phyloP scores from a whole-genome alignment of 345 rosid species.

The Adansonia digitata region DNA sequence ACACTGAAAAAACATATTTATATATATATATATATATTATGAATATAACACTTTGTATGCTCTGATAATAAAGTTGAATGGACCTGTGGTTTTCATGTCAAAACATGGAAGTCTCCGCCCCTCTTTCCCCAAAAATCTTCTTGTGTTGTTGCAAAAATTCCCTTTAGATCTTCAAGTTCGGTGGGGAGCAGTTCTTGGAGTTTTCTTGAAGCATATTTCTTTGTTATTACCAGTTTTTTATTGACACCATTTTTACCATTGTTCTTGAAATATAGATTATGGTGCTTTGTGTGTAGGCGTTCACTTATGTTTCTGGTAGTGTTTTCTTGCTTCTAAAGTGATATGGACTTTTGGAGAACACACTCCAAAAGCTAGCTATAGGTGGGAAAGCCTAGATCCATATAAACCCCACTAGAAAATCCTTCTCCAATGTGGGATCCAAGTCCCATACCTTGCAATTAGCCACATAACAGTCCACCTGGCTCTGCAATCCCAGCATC shows the following conservation, averaged over 20 bases:
- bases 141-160: not conserved
- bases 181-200: not conserved
- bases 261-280: not conserved
- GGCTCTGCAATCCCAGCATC: too few species aligned
- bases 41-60: too few species aligned
- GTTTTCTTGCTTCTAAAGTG: not conserved
- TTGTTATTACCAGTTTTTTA: not conserved
- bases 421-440: too few species aligned
- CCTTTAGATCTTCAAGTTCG: not conserved
- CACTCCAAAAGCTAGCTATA: too few species aligned
- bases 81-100: slow-evolving; percentile 1
- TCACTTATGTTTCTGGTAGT: not conserved
- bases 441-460: too few species aligned
- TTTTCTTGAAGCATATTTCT: not conserved
- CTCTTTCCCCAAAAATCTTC: not conserved
- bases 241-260: not conserved
- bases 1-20: too few species aligned
- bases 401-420: too few species aligned
- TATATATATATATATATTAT: too few species aligned
- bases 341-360: too few species aligned
- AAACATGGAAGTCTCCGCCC: not conserved
- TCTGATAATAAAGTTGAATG: not conserved
- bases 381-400: too few species aligned
- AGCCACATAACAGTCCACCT: too few species aligned
- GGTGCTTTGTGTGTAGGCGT: not conserved